A percentile compares a stretch with the other conserved stretches of the same genome.
Conservation (phyloP, 129 eudicot species). For the Ambrosia trifida region DNA sequence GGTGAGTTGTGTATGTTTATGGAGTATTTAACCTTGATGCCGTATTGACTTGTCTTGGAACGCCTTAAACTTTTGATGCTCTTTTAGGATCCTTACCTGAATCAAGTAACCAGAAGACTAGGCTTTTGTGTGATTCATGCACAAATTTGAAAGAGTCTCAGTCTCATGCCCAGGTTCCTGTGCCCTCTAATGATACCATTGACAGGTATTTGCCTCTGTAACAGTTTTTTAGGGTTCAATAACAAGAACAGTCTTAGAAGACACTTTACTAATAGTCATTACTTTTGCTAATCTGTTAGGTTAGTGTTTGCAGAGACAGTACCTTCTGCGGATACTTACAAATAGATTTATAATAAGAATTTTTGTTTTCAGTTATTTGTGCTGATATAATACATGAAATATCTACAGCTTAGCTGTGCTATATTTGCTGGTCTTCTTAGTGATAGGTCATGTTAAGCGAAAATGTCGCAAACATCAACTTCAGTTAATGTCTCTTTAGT, state of each 20-base stretch:
- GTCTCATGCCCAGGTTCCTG: constrained; percentile 29
- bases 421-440: constrained; percentile 13
- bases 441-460: constrained; percentile 2
- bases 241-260: neutral
- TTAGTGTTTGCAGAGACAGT: neutral
- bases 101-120: constrained; percentile 38
- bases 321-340: neutral
- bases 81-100: constrained; percentile 52
- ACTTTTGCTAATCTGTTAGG: constrained; percentile 8
- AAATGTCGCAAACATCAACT: neutral
- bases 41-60: neutral
- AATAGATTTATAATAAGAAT: neutral
- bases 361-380: constrained; percentile 3
- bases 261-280: neutral
- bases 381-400: constrained; percentile 5
- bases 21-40: constrained; percentile 1
- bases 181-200: constrained; percentile 33
- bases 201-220: constrained; percentile 45
- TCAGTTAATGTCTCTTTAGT: neutral
- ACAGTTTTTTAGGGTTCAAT: neutral
- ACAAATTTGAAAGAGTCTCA: constrained; percentile 38
- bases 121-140: constrained; percentile 57
- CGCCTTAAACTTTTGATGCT: constrained; percentile 21
- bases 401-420: neutral
- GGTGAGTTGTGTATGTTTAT: constrained; percentile 41